Evolutionary conservation across 2,329 filamentous ascomycete species (phyloP).

Genomic region (Monilinia vaccinii-corymbosi): DNA sequence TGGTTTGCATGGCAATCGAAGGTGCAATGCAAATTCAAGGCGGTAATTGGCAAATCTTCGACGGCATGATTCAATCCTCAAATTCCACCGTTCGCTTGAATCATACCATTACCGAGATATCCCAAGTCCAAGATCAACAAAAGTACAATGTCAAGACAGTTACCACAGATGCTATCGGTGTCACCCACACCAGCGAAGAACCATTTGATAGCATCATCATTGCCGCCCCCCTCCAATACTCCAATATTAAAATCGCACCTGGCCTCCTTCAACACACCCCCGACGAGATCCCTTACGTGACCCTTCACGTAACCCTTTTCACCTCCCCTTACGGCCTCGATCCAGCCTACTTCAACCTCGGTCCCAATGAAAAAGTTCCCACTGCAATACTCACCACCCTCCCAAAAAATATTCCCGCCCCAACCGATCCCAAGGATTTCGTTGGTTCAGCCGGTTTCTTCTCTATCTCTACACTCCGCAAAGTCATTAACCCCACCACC

Average conservation of each 20-base stretch:
- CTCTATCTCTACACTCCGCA: constrained; percentile 68
- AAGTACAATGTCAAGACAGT: constrained; percentile 39
- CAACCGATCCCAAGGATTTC: constrained; percentile 40
- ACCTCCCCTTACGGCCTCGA: constrained; percentile 67
- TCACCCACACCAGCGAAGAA: constrained; percentile 17
- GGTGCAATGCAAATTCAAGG: constrained; percentile 71
- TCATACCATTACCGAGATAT: constrained; percentile 56
- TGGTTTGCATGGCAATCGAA: constrained; percentile 82
- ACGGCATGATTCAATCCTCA: constrained; percentile 63
- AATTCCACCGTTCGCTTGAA: constrained; percentile 54
- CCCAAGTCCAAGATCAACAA: constrained; percentile 34
- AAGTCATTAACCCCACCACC: constrained; percentile 51
- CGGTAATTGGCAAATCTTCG: constrained; percentile 93
- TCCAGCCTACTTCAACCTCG: constrained; percentile 62
- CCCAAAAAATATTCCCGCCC: constrained; percentile 40
- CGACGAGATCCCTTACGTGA: constrained; percentile 75
- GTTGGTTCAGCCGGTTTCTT: constrained; percentile 74
- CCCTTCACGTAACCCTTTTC: constrained; percentile 83
- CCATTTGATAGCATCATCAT: constrained; percentile 73
- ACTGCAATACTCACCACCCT: constrained; percentile 78
- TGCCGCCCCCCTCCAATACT: constrained; percentile 75
- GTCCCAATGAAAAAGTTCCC: constrained; percentile 50
- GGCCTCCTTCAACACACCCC: constrained; percentile 61
- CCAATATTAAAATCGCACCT: constrained; percentile 54
- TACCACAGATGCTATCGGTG: constrained; percentile 10